Evolutionary conservation across 352 stramenopile species (phyloP).

Genomic region (Phytophthora macrochlamydospora): DNA sequence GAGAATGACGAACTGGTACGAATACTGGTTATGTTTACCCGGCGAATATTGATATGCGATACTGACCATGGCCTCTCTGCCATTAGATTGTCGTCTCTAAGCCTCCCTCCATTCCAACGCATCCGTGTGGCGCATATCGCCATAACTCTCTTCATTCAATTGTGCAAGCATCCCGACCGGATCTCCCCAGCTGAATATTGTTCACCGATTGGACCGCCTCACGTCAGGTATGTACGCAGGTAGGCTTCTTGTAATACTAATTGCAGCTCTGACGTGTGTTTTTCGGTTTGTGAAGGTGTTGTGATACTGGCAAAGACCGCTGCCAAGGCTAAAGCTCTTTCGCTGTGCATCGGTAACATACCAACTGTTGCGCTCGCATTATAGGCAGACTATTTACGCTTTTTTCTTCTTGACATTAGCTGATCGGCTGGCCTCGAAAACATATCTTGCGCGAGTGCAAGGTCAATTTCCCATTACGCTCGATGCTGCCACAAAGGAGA

Average conservation of each 20-base stretch:
- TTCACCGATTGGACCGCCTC: conserved; percentile 96
- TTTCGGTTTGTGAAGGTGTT: conserved; percentile 44
- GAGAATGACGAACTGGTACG: conserved; percentile 80
- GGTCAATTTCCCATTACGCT: conserved; percentile 83
- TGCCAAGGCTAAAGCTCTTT: conserved; percentile 74
- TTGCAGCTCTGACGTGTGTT: not conserved
- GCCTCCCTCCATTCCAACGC: conserved; percentile 93
- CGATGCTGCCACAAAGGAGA: conserved; percentile 40
- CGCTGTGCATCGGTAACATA: conserved; percentile 67
- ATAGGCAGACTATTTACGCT: not conserved
- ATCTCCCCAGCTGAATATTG: conserved; percentile 84
- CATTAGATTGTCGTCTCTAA: conserved; percentile 85
- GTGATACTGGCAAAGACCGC: conserved; percentile 85
- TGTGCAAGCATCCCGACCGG: conserved; percentile 65
- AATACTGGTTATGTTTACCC: not conserved
- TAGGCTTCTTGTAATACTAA: not conserved
- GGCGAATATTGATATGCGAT: too few relatives aligned
- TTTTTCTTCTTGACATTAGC: conserved; percentile 36
- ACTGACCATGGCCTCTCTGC: too few relatives aligned
- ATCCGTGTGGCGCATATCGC: conserved; percentile 95
- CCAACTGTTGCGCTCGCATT: conserved; percentile 1
- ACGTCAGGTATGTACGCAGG: conserved; percentile 81
- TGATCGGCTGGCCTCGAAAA: conserved; percentile 90
- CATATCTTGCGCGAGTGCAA: conserved; percentile 94
- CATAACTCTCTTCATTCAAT: conserved; percentile 94